Conservation (phyloP, 352 stramenopile genomes). For the Globisporangium sylvaticum region DNA sequence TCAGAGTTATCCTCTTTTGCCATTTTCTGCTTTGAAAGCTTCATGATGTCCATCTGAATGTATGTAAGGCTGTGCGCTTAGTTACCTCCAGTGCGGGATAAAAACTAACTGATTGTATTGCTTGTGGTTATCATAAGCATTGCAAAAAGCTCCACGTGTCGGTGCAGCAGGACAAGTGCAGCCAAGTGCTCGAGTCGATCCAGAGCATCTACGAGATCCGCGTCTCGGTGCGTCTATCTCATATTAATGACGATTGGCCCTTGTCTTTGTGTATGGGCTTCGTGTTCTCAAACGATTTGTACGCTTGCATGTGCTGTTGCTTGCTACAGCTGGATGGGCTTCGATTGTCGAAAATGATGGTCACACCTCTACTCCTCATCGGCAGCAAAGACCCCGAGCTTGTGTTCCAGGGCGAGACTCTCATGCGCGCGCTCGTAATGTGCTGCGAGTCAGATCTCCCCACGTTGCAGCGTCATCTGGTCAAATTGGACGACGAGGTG, state of each 20-base stretch:
- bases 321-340: conserved; percentile 15
- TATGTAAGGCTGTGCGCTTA: too few relatives aligned
- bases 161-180: conserved; percentile 22
- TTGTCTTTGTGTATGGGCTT: too few relatives aligned
- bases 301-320: too few relatives aligned
- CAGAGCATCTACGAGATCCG: conserved; percentile 39
- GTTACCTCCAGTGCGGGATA: too few relatives aligned
- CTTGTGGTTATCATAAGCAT: conserved; percentile 31
- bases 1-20: too few relatives aligned
- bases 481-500: conserved; percentile 44
- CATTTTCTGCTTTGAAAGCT: too few relatives aligned
- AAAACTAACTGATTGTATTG: neutral
- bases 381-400: conserved; percentile 25
- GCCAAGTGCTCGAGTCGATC: conserved; percentile 38
- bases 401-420: conserved; percentile 21
- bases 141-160: conserved; percentile 27
- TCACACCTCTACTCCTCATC: conserved; percentile 33
- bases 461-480: conserved; percentile 35
- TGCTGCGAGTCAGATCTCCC: conserved; percentile 66
- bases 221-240: conserved; percentile 36
- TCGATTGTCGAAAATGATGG: too few relatives aligned
- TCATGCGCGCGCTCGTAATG: conserved; percentile 43
- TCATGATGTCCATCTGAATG: too few relatives aligned
- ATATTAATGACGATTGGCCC: too few relatives aligned
- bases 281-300: too few relatives aligned